Base-by-base conservation (phyloP, 768 basidiomycete species). In the Boletus fagicola region DNA sequence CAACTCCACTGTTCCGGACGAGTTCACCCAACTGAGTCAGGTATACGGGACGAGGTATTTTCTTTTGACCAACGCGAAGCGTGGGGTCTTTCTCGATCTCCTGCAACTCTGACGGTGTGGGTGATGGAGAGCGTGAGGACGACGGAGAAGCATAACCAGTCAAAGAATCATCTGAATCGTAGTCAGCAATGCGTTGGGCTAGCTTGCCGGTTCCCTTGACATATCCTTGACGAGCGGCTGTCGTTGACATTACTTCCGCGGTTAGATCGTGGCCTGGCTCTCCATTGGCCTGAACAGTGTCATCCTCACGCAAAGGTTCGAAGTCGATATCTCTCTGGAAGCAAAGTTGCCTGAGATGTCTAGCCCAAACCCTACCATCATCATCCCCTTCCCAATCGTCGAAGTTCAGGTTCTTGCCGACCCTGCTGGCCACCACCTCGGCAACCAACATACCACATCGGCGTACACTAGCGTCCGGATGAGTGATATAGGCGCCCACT, bases 391-490 rank as follows among this genome's bases (percentile, higher is more conserved):
- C 87, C 95, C 95, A 97, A 40, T 81, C 84, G 0, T 82, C 86
- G 62, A 99, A 98, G 56, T 84, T 78, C 22, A 98, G 77, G 48
- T 79, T 80, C 68, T 88, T 89, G 7, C 84, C 81, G 15, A 78
- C 77, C 28, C 77, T 75, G 6, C 76, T 74, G 1, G 92, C 90
- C 10, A 88, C 80, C 18, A 88, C 76, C 72, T 99, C 96, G 0
- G 91, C 96, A 0, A 84, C 85, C 35, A 98, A 80, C 94, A 99
- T 96, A 4, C 97, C 97, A 62, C 93, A 90, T 26, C 87, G 81
- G 4, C 96, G 86, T 20, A 97, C 80, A 4, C 85, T 78, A 1
- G 77, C 73, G 52, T 96, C 92, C 7, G 86, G 73, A 71, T 96
- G 92, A 1, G 79, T 79, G 45, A 99, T 84, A 66, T 97, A 98